Percentiles rank a stretch among this genome's conserved stretches.
Conservation (phyloP, 208 protist species). For the Trichomonas gallinae region DNA sequence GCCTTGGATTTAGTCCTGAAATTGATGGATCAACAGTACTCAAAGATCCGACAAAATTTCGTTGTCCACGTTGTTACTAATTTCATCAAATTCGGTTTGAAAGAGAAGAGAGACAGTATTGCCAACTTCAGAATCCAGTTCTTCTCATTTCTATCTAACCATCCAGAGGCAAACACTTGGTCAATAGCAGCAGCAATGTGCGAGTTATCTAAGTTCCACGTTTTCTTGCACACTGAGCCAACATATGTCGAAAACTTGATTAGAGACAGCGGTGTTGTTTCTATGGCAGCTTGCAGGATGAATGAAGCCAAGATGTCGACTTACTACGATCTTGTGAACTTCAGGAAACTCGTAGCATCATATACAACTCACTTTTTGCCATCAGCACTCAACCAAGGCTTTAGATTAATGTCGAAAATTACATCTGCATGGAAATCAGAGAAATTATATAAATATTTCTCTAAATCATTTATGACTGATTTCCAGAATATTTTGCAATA, state of each 20-base stretch:
- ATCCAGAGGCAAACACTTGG: neutral
- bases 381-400: neutral
- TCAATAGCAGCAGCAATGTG: neutral
- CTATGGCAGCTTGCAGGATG: neutral
- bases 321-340: neutral
- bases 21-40: neutral
- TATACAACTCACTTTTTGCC: neutral
- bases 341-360: neutral
- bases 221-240: neutral
- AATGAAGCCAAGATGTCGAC: neutral
- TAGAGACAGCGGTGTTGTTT: neutral
- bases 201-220: neutral
- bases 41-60: neutral
- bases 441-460: neutral
- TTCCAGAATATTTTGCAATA: neutral
- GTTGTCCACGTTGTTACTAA: neutral
- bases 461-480: neutral
- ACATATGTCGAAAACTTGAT: neutral
- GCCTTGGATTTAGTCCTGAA: neutral
- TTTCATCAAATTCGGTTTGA: neutral
- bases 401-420: neutral
- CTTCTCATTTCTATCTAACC: neutral
- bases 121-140: neutral
- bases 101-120: neutral
- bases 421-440: neutral